phyloP scores from a whole-genome alignment of 108 stramenopile species.

The Pseudonitzschia delicatissima region DNA sequence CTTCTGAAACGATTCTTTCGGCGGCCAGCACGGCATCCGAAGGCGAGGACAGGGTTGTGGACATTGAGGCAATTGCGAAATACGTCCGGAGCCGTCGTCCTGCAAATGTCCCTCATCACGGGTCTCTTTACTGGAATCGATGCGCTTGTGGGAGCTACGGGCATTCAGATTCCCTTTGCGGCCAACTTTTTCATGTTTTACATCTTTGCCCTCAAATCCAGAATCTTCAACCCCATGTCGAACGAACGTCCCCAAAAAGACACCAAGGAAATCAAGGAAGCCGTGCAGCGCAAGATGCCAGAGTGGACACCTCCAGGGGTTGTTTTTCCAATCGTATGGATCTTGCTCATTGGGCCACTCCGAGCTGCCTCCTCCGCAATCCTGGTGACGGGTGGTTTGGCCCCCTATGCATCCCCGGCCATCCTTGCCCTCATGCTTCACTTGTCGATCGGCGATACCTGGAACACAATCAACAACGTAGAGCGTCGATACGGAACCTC shows the following conservation, averaged over 20 bases:
- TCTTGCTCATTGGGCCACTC: conserved; percentile 83
- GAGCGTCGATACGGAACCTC: conserved; percentile 82
- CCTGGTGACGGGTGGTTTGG: conserved; percentile 43
- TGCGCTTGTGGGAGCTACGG: conserved; percentile 6
- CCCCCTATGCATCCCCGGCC: conserved; percentile 34
- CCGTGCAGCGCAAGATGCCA: conserved; percentile 61
- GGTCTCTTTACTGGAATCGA: conserved; percentile 37
- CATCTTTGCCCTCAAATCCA: conserved; percentile 41
- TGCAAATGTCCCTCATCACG: conserved; percentile 43
- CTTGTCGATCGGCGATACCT: conserved; percentile 88
- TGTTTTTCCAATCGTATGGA: conserved; percentile 93
- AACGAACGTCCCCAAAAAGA: conserved; percentile 41
- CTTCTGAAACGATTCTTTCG: not conserved
- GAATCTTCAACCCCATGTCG: conserved; percentile 54
- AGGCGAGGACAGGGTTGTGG: conserved; percentile 5
- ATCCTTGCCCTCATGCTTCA: conserved; percentile 77
- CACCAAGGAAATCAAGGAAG: conserved; percentile 25
- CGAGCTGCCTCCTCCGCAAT: conserved; percentile 69
- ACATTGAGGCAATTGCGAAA: conserved; percentile 39
- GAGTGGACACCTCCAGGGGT: conserved; percentile 88
- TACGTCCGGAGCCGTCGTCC: conserved; percentile 35
- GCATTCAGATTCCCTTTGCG: conserved; percentile 31
- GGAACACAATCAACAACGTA: conserved; percentile 95
- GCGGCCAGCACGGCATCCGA: not conserved
- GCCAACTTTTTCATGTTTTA: conserved; percentile 39